These are phyloP conservation scores for Scheffersomyces coipomensis DNA, from an alignment of 805 yeast genomes.

Conservation along the genomic window DNA sequence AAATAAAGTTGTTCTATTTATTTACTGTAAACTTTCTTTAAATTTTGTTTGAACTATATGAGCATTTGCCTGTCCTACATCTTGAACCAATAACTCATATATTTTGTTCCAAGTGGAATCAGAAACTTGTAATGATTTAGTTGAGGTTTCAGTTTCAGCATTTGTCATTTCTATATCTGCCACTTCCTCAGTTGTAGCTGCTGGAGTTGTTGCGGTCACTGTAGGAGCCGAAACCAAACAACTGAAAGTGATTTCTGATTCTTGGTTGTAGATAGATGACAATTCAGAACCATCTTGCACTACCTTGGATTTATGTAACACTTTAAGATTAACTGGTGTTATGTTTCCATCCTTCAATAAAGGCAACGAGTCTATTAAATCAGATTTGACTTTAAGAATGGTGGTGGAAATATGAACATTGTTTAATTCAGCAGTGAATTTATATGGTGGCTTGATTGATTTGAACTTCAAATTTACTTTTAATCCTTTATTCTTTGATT, in stretches of 20 bases:
- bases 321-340: slow-evolving; percentile 42
- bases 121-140: slow-evolving; percentile 4
- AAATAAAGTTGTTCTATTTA: background rate
- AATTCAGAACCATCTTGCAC: slow-evolving; percentile 47
- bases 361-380: slow-evolving; percentile 27
- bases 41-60: slow-evolving; percentile 16
- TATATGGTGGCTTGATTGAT: slow-evolving; percentile 69
- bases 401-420: slow-evolving; percentile 24
- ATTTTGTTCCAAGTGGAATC: slow-evolving; percentile 47
- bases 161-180: slow-evolving; percentile 3
- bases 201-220: slow-evolving; percentile 2
- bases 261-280: slow-evolving; percentile 19
- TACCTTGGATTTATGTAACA: slow-evolving; percentile 63
- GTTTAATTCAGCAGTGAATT: slow-evolving; percentile 41
- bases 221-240: slow-evolving; percentile 40
- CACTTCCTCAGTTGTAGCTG: slow-evolving; percentile 1
- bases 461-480: slow-evolving; percentile 43
- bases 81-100: slow-evolving; percentile 27
- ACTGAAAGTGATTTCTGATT: slow-evolving; percentile 34
- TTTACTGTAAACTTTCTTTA: slow-evolving; percentile 5
- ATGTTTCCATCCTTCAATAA: slow-evolving; percentile 26
- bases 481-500: slow-evolving; percentile 2
- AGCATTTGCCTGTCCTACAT: slow-evolving; percentile 28
- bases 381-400: slow-evolving; percentile 37
- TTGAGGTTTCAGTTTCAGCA: slow-evolving; percentile 3